Percentiles rank a stretch among this genome's conserved stretches.
These are phyloP conservation scores for Fusarium haematococcum DNA, from an alignment of 2,329 filamentous ascomycete genomes.

Conservation along the genomic window DNA sequence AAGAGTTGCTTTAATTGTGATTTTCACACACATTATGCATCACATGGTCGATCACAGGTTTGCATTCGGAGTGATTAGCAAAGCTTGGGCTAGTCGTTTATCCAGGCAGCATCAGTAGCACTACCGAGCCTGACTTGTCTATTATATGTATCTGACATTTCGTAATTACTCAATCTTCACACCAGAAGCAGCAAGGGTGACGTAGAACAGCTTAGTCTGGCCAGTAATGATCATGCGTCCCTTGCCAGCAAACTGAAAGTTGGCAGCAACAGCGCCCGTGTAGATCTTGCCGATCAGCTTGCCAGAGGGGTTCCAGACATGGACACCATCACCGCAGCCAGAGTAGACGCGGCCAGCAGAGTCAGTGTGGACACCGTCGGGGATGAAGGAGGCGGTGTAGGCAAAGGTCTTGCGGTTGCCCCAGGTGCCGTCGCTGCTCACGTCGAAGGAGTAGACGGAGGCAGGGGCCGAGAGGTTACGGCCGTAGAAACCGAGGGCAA, in stretches of 20 bases:
- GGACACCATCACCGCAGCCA: slow-evolving; percentile 61
- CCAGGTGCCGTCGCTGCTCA: slow-evolving; percentile 58
- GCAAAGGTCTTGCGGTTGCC: slow-evolving; percentile 67
- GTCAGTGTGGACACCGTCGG: slow-evolving; percentile 71
- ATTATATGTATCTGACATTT: not conserved
- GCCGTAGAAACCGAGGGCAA: slow-evolving; percentile 54
- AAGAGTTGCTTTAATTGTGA: not conserved
- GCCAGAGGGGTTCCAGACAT: slow-evolving; percentile 60
- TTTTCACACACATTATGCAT: not conserved
- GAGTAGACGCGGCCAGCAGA: slow-evolving; percentile 66
- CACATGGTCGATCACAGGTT: not conserved
- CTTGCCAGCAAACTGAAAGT: slow-evolving; percentile 58
- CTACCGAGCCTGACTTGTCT: not conserved
- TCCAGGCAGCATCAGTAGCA: not conserved
- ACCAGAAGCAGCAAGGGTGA: slow-evolving; percentile 33
- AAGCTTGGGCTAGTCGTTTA: not conserved
- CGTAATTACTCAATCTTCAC: not conserved
- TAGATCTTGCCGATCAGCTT: slow-evolving; percentile 68
- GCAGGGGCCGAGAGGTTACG: slow-evolving; percentile 55
- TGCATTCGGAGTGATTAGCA: not conserved
- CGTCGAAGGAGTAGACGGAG: slow-evolving; percentile 62
- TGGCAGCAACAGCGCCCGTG: slow-evolving; percentile 57
- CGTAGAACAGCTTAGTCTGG: slow-evolving; percentile 51
- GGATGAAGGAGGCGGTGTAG: slow-evolving; percentile 63
- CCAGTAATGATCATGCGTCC: slow-evolving; percentile 52